Evolutionary conservation across 768 basidiomycete species (phyloP).

Genomic region (Rhodotorula taiwanensis): DNA sequence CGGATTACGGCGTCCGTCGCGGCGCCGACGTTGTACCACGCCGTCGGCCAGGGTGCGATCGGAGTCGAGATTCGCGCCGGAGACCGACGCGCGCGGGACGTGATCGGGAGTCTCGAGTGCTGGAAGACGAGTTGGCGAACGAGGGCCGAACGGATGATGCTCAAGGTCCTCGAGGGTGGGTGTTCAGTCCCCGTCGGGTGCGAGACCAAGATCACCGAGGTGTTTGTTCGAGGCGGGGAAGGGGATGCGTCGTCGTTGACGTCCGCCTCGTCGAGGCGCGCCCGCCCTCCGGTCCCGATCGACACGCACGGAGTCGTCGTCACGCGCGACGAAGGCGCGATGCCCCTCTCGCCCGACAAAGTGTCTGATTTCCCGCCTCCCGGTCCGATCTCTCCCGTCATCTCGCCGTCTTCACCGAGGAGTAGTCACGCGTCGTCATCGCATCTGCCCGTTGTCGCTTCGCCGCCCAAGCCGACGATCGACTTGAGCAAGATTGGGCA

Average conservation of each 20-base stretch:
- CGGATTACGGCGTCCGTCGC: constrained; percentile 68
- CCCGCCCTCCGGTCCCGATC: neutral
- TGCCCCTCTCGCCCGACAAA: constrained; percentile 6
- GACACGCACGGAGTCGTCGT: constrained; percentile 32
- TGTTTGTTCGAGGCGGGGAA: constrained; percentile 40
- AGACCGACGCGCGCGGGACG: constrained; percentile 57
- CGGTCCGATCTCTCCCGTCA: neutral
- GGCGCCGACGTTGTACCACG: constrained; percentile 71
- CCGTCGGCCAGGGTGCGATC: constrained; percentile 91
- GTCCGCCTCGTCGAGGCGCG: constrained; percentile 35
- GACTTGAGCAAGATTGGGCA: neutral
- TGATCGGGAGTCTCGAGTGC: constrained; percentile 67
- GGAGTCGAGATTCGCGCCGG: constrained; percentile 62
- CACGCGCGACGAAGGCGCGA: constrained; percentile 34
- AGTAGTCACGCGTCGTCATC: too few relatives aligned
- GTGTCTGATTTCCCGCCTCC: neutral
- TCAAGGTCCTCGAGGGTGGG: constrained; percentile 88
- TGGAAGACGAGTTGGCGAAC: constrained; percentile 69
- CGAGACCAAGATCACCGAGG: constrained; percentile 47
- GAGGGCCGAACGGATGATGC: constrained; percentile 75
- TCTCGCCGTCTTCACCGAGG: too few relatives aligned
- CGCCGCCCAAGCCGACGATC: neutral
- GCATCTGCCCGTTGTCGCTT: too few relatives aligned
- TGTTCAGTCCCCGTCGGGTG: constrained; percentile 96
- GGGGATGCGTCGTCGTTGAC: constrained; percentile 37